A percentile compares a stretch with the other conserved stretches of the same genome.
phyloP scores from a whole-genome alignment of 805 yeast genomes.

The Yamadazyma olivae region DNA sequence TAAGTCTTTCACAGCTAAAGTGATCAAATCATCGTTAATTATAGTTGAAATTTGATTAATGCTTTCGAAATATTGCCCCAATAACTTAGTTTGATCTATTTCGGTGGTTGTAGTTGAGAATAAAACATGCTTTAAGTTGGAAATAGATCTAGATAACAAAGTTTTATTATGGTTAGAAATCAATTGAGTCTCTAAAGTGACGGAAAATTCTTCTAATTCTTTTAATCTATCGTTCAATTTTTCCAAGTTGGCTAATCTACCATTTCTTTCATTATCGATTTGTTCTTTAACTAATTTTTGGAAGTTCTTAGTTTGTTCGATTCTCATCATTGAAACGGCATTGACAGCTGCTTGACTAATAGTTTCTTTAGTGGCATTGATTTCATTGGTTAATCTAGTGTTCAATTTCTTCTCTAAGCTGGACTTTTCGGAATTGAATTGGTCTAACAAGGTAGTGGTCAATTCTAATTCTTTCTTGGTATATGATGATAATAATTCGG shows the following conservation, averaged over 20 bases:
- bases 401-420: conserved; percentile 60
- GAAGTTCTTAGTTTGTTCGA: conserved; percentile 59
- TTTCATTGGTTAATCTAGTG: conserved; percentile 56
- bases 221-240: conserved; percentile 54
- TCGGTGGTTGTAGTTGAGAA: conserved; percentile 13
- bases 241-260: conserved; percentile 68
- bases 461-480: conserved; percentile 53
- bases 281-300: conserved; percentile 29
- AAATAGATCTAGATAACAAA: conserved; percentile 27
- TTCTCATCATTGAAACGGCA: conserved; percentile 62
- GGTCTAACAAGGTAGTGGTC: conserved; percentile 55
- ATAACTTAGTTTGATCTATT: conserved; percentile 21
- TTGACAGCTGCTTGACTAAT: conserved; percentile 72
- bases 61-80: conserved; percentile 38
- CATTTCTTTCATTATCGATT: conserved; percentile 54
- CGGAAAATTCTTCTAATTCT: conserved; percentile 54
- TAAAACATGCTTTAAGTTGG: conserved; percentile 31
- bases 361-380: conserved; percentile 63
- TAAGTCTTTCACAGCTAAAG: conserved; percentile 31
- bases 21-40: conserved; percentile 32
- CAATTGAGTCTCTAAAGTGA: conserved; percentile 37
- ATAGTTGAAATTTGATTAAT: conserved; percentile 16
- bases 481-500: conserved; percentile 36
- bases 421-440: conserved; percentile 60
- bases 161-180: conserved; percentile 31